Evolutionary conservation across 2,329 filamentous ascomycete species (phyloP), one percentile per base, ranked within the genome.

Genomic region (Drechslerella coelobrocha): DNA sequence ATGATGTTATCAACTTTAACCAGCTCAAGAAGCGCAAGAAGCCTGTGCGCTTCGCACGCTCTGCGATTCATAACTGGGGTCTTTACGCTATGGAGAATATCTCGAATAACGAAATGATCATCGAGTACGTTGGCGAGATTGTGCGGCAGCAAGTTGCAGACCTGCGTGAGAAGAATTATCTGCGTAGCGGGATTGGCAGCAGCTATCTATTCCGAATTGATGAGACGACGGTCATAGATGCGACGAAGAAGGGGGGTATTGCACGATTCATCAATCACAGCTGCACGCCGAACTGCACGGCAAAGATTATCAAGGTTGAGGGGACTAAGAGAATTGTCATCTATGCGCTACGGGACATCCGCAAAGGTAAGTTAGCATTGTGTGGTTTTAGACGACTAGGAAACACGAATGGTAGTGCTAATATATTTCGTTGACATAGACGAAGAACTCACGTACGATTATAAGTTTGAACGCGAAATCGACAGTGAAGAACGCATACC

Each of bases 1-100:
- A 92, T 60, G 93, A 97, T 76, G 91, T 94, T 27, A 86, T 99
- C 76, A 90, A 93, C 66, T 99, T 99, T 84, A 99, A 99, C 80
- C 94, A 97, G 81, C 87, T 99, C 66, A 97, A 97, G 84, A 99
- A 97, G 81, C 90, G 94, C 72, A 99, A 97, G 86, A 99, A 99
- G 83, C 92, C 93, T 1, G 94, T 99, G 78, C 94, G 95, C 78
- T 99, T 99, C 80, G 94, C 93, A 63, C 87, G 94, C 47, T 99
- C 94, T 56, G 94, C 94, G 48, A 99, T 99, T 76, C 94, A 99
- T 81, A 97, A 97, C 77, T 99, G 94, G 94, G 94, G 94, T 26
- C 82, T 99, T 26, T 99, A 99, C 78, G 92, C 94, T 2, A 93
- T 97, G 83, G 94, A 99, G 80, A 94, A 96, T 77, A 99, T 99